Percentiles rank a stretch among this genome's conserved stretches.
phyloP scores from a whole-genome alignment of 148 eudicot genomes.

The Linanthus parryae region DNA sequence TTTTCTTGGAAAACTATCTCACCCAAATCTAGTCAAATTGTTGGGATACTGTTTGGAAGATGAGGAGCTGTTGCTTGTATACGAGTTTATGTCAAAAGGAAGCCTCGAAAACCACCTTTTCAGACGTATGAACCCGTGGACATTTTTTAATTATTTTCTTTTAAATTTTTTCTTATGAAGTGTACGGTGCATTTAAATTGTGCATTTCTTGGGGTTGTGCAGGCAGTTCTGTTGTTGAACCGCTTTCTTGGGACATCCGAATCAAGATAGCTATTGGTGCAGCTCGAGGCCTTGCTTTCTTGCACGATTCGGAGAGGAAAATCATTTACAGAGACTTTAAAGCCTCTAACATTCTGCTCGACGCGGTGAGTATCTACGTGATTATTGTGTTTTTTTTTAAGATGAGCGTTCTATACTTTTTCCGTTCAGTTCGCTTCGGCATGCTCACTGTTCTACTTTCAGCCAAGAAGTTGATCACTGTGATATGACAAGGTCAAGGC shows the following conservation, averaged over 20 bases:
- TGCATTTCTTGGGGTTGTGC: not conserved
- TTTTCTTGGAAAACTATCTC: conserved; percentile 8
- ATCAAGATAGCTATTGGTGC: conserved; percentile 11
- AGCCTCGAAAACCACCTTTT: conserved; percentile 12
- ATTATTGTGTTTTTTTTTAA: not conserved
- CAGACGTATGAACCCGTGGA: conserved; percentile 3
- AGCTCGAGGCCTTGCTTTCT: conserved; percentile 8
- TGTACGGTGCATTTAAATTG: not conserved
- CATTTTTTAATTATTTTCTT: no score
- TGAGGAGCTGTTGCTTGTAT: conserved; percentile 9
- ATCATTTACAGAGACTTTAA: conserved; percentile 11
- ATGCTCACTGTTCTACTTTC: no score
- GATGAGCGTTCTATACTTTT: no score
- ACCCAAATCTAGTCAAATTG: conserved; percentile 10
- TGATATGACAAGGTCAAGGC: no score
- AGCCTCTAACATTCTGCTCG: conserved; percentile 9
- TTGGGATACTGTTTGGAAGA: conserved; percentile 12
- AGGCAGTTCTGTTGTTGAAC: conserved; percentile 7
- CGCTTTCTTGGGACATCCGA: conserved; percentile 9
- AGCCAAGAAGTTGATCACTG: no score
- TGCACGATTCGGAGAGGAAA: conserved; percentile 9
- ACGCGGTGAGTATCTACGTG: conserved; percentile 5
- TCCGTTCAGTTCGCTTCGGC: no score
- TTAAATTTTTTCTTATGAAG: not conserved
- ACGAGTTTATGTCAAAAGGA: conserved; percentile 11